Evolutionary conservation across 345 rosid genomes (phyloP).

Genomic region (Corchorus olitorius): DNA sequence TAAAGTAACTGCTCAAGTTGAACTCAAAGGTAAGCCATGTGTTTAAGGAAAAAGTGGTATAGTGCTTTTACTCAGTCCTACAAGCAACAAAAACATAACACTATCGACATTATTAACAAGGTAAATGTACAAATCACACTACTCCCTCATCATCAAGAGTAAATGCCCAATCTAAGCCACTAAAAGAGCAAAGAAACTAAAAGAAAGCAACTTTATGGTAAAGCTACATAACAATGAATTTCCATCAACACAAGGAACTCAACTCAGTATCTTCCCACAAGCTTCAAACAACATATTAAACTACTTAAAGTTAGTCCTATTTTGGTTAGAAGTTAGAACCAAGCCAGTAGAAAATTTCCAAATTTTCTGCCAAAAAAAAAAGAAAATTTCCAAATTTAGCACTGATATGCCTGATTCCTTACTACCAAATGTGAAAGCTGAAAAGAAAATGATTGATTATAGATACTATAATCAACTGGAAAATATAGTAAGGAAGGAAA

Average conservation of each 20-base stretch:
- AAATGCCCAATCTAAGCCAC: not conserved
- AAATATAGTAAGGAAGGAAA: too few species aligned
- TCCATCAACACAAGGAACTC: not conserved
- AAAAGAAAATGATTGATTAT: too few species aligned
- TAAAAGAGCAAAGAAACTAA: not conserved
- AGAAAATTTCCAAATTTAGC: too few species aligned
- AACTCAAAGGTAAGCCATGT: not conserved
- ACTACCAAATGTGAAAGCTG: too few species aligned
- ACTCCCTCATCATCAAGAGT: not conserved
- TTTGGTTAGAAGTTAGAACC: too few species aligned
- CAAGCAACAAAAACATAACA: not conserved
- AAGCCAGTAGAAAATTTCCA: too few species aligned
- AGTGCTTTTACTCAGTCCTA: not conserved
- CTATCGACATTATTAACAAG: not conserved
- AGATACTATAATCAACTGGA: too few species aligned
- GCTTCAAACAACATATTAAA: not conserved
- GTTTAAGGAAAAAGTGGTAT: not conserved
- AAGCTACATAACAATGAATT: not conserved
- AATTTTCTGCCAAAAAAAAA: too few species aligned
- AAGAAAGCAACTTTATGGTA: not conserved
- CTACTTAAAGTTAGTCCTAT: too few species aligned
- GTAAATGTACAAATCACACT: not conserved
- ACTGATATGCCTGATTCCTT: too few species aligned
- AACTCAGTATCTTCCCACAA: not conserved
- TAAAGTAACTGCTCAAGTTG: not conserved